Conservation (phyloP, 176 grass and related monocot genomes). For the Puya raimondii region DNA sequence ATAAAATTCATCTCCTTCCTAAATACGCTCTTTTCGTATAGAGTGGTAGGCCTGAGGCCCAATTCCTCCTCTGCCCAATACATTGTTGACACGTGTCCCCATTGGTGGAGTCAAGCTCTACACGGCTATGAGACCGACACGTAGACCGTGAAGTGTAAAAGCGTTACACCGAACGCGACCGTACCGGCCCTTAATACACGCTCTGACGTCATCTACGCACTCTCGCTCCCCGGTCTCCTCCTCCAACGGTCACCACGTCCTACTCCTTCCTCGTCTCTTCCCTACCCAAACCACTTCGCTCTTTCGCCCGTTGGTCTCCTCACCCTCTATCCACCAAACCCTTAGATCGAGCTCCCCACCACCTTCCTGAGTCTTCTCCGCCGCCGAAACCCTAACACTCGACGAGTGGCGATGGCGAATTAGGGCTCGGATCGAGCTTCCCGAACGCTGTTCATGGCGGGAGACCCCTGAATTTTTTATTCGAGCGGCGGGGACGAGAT, state of each 20-base stretch:
- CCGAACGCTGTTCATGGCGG: not conserved
- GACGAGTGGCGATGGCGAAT: not conserved
- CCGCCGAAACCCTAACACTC: not conserved
- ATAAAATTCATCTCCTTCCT: too few relatives aligned
- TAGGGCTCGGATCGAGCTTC: slow-evolving; percentile 4
- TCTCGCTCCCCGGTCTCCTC: not conserved
- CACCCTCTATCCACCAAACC: not conserved
- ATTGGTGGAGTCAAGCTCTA: too few relatives aligned
- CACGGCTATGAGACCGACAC: too few relatives aligned
- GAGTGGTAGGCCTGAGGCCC: too few relatives aligned
- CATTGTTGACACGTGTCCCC: too few relatives aligned
- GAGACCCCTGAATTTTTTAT: not conserved
- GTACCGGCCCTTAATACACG: not conserved
- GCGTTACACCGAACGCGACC: too few relatives aligned
- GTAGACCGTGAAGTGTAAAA: too few relatives aligned
- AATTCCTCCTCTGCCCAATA: too few relatives aligned
- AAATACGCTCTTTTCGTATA: too few relatives aligned
- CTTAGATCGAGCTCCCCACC: not conserved
- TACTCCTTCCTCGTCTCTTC: not conserved
- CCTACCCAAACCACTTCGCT: not conserved
- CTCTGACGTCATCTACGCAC: not conserved
- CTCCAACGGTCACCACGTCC: too few relatives aligned
- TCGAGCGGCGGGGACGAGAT: not conserved
- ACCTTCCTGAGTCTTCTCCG: not conserved
- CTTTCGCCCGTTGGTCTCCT: not conserved